A percentile compares a stretch with the other conserved stretches of the same genome.
Evolutionary conservation across 106 monocot genomes (phyloP).

Genomic region (Dioscorea zingiberensis): DNA sequence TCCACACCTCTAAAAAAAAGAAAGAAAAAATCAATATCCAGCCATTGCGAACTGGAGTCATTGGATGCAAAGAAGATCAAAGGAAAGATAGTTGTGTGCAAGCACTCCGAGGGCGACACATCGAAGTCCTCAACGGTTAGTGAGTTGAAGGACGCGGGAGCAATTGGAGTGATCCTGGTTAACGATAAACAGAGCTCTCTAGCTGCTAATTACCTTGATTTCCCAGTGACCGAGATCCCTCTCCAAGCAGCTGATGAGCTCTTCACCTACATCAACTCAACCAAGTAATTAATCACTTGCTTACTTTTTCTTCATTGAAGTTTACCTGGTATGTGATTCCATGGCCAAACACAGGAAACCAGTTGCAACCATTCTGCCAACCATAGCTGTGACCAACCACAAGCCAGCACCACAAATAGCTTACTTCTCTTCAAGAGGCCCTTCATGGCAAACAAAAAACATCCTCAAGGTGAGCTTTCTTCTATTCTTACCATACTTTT

Average conservation of each 20-base stretch:
- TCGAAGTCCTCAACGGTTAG: conserved; percentile 16
- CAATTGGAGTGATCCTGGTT: conserved; percentile 42
- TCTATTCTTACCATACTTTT: not conserved
- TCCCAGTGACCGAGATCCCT: conserved; percentile 46
- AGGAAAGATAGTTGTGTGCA: conserved; percentile 71
- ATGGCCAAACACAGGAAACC: conserved; percentile 35
- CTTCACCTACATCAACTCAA: conserved; percentile 64
- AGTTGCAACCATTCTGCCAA: conserved; percentile 61
- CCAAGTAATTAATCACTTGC: conserved; percentile 30
- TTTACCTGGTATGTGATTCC: too few relatives aligned
- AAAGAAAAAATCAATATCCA: conserved; percentile 4
- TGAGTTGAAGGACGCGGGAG: conserved; percentile 33
- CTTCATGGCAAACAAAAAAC: conserved; percentile 38
- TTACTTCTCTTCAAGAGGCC: conserved; percentile 81
- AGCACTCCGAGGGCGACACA: conserved; percentile 20
- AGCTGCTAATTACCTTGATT: conserved; percentile 18
- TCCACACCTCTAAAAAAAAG: not conserved
- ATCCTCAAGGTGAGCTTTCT: conserved; percentile 44
- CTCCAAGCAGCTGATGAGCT: conserved; percentile 29
- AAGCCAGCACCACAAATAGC: conserved; percentile 77
- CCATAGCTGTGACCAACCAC: conserved; percentile 37
- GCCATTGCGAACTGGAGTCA: conserved; percentile 50
- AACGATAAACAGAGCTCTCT: conserved; percentile 27
- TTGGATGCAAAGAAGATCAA: conserved; percentile 44
- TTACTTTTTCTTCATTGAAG: too few relatives aligned